Conservation (phyloP, 2,329 filamentous ascomycete species). For the Arthroderma sp. region DNA sequence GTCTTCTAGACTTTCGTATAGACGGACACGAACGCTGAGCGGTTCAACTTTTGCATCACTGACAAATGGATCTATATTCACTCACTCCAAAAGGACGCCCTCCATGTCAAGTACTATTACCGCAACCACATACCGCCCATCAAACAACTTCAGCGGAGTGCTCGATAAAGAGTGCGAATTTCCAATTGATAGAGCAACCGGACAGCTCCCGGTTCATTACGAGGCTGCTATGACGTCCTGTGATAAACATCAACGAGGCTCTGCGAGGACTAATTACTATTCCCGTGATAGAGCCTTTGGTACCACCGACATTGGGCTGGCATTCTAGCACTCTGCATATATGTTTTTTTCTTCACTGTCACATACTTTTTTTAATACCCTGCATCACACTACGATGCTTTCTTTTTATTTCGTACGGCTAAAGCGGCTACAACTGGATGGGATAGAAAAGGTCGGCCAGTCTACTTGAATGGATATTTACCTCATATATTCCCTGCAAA, state of each 20-base stretch:
- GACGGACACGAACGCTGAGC: conserved; percentile 20
- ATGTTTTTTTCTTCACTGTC: no score
- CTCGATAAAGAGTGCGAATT: conserved; percentile 14
- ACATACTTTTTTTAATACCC: no score
- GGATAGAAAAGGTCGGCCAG: no score
- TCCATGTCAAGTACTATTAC: conserved; percentile 20
- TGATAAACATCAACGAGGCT: conserved; percentile 9
- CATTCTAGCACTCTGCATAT: conserved; percentile 15
- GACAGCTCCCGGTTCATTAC: conserved; percentile 6
- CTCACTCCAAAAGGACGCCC: conserved; percentile 12
- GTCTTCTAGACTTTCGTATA: not conserved
- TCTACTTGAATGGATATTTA: no score
- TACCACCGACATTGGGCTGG: conserved; percentile 17
- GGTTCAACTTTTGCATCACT: conserved; percentile 23
- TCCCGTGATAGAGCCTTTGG: conserved; percentile 2
- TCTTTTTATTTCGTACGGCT: no score
- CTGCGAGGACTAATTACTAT: conserved; percentile 10
- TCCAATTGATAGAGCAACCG: conserved; percentile 4
- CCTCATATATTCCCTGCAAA: no score
- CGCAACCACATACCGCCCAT: conserved; percentile 10
- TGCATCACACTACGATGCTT: no score
- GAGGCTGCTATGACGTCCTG: conserved; percentile 15
- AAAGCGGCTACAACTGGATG: no score
- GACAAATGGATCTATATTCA: conserved; percentile 15
- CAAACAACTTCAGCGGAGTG: conserved; percentile 6